These are phyloP conservation scores for Leishmania arabica DNA, from an alignment of 208 protist genomes.

Conservation along the genomic window DNA sequence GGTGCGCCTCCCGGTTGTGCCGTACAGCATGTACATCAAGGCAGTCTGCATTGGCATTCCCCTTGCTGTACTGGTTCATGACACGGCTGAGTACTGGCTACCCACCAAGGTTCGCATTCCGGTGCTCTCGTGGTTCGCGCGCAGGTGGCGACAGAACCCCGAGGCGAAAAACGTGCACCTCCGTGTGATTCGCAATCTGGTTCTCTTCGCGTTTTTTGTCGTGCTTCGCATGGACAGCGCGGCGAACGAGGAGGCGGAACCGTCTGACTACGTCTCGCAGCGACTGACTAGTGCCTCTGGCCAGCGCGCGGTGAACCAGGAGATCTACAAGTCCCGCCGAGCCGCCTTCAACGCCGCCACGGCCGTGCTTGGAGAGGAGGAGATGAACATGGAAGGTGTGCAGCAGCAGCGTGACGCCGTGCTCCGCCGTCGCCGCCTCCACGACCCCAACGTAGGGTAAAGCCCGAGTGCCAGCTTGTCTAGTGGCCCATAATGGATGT, in stretches of 20 bases:
- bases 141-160: slow-evolving; percentile 65
- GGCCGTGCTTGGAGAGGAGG: slow-evolving; percentile 74
- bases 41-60: slow-evolving; percentile 71
- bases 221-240: slow-evolving; percentile 51
- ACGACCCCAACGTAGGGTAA: slow-evolving; percentile 60
- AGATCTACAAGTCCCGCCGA: slow-evolving; percentile 66
- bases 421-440: slow-evolving; percentile 79
- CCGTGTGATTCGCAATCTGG: slow-evolving; percentile 54
- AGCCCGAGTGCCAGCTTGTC: background rate
- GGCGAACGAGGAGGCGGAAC: slow-evolving; percentile 43
- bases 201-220: slow-evolving; percentile 76
- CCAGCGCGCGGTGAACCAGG: slow-evolving; percentile 50
- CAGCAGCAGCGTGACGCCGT: slow-evolving; percentile 85
- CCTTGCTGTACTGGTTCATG: slow-evolving; percentile 75
- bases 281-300: slow-evolving; percentile 59
- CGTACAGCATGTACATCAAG: slow-evolving; percentile 59
- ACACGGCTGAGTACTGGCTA: slow-evolving; percentile 81
- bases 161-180: slow-evolving; percentile 62
- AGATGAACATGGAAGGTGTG: slow-evolving; percentile 70
- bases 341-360: slow-evolving; percentile 63
- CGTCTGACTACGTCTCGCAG: slow-evolving; percentile 75
- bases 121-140: slow-evolving; percentile 79
- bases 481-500: background rate
- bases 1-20: slow-evolving; percentile 55
- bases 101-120: slow-evolving; percentile 52